These are phyloP conservation scores for Ananas comosus DNA, from an alignment of 176 grass and related monocot species.

Conservation along the genomic window DNA sequence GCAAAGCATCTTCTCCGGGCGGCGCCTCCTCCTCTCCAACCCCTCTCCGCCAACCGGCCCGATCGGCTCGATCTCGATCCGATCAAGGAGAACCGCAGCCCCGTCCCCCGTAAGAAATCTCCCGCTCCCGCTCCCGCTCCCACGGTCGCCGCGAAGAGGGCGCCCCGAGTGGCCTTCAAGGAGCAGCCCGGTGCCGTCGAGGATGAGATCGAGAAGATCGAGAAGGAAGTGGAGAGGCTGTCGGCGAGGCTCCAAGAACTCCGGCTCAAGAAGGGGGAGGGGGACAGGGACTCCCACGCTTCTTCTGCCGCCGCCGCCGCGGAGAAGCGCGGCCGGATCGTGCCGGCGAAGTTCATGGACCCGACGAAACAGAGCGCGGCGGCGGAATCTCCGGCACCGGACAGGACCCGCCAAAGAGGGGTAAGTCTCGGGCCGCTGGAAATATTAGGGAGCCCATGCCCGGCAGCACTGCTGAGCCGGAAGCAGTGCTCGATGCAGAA, in stretches of 20 bases:
- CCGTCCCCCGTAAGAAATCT: not conserved
- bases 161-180: constrained; percentile 1
- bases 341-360: constrained; percentile 39
- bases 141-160: not conserved
- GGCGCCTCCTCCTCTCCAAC: constrained; percentile 10
- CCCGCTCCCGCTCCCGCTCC: not conserved
- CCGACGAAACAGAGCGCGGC: constrained; percentile 1
- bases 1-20: not conserved
- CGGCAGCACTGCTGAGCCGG: not conserved
- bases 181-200: not conserved
- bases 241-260: constrained; percentile 21
- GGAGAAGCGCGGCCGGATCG: constrained; percentile 20
- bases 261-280: constrained; percentile 18
- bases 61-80: constrained; percentile 7
- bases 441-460: constrained; percentile 1
- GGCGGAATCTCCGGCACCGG: not conserved
- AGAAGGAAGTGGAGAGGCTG: constrained; percentile 32
- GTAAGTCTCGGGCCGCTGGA: constrained; percentile 16
- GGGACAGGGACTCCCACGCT: constrained; percentile 1
- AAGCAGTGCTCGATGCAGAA: constrained; percentile 1
- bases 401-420: not conserved
- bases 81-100: constrained; percentile 21
- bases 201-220: constrained; percentile 31
- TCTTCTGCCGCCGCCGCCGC: not conserved
- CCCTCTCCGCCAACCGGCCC: constrained; percentile 12